A percentile compares a stretch with the other conserved stretches of the same genome.
Evolutionary conservation across 441 rosid genomes (phyloP).

Genomic region (Corymbia calophylla): DNA sequence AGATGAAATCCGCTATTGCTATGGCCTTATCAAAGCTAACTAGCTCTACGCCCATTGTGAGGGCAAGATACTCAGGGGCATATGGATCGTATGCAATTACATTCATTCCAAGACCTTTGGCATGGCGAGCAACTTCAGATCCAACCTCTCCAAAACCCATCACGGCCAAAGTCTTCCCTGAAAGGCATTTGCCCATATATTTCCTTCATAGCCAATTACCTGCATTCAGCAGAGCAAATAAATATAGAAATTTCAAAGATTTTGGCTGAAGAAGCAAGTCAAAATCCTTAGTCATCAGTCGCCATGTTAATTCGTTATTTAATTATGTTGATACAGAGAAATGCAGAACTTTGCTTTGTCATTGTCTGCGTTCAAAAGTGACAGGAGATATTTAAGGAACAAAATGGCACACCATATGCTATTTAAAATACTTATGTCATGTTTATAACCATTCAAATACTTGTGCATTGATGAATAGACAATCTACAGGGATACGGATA

Average conservation of each 20-base stretch:
- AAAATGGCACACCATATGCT: not conserved
- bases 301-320: not conserved
- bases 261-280: not conserved
- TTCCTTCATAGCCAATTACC: constrained; percentile 9
- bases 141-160: constrained; percentile 14
- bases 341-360: not conserved
- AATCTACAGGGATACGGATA: not conserved
- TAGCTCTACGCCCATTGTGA: constrained; percentile 4
- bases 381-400: not conserved
- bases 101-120: constrained; percentile 10
- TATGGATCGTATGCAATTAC: constrained; percentile 6
- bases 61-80: constrained; percentile 8
- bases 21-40: constrained; percentile 9
- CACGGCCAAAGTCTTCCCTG: constrained; percentile 6
- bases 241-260: not conserved
- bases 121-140: constrained; percentile 12
- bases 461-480: not conserved
- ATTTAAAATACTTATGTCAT: not conserved
- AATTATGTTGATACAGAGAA: not conserved
- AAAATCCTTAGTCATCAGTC: not conserved
- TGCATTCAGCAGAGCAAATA: not conserved
- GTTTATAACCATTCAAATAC: not conserved
- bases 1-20: constrained; percentile 7
- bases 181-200: constrained; percentile 7
- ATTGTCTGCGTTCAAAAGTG: not conserved